A percentile compares a stretch with the other conserved stretches of the same genome.
Conservation (phyloP, 352 stramenopile species). For the Globisporangium carolinianum region DNA sequence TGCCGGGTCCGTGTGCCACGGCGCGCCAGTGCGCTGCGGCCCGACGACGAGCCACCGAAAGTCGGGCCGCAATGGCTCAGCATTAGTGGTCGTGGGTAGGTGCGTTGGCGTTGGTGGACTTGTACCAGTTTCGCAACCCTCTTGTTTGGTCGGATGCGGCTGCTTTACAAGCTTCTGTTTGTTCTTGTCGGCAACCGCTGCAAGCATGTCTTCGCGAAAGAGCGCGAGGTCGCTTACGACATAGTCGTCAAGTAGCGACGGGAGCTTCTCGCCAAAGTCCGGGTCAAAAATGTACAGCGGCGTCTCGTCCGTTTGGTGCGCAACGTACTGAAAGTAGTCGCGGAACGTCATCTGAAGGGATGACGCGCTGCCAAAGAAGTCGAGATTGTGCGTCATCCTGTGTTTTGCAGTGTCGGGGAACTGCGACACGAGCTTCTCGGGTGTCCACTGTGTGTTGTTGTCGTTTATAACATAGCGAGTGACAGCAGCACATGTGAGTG, state of each 20-base stretch:
- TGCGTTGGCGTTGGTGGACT: not conserved
- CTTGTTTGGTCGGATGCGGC: no score
- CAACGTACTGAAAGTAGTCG: slow-evolving; percentile 63
- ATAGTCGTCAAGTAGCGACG: slow-evolving; percentile 62
- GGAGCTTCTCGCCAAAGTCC: slow-evolving; percentile 80
- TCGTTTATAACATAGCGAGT: no score
- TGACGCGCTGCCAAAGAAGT: slow-evolving; percentile 34
- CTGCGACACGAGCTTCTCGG: slow-evolving; percentile 44
- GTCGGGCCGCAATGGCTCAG: slow-evolving; percentile 27
- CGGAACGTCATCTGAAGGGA: slow-evolving; percentile 73
- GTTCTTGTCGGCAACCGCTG: not conserved
- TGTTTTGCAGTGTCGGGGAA: slow-evolving; percentile 45
- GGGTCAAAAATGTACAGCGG: slow-evolving; percentile 86
- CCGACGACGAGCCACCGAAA: slow-evolving; percentile 84
- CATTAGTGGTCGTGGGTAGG: not conserved
- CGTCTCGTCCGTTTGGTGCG: slow-evolving; percentile 72
- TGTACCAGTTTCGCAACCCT: not conserved
- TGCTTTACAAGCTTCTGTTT: no score
- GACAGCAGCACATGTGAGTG: no score
- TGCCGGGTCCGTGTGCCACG: slow-evolving; percentile 94
- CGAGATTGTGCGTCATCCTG: slow-evolving; percentile 78
- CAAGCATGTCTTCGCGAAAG: slow-evolving; percentile 73
- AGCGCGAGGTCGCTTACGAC: slow-evolving; percentile 47
- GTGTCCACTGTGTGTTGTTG: slow-evolving; percentile 42
- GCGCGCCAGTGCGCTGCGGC: slow-evolving; percentile 82